Evolutionary conservation across 305 asterid species (phyloP), one percentile per base, ranked within the genome.

Genomic region (Ilex paraguariensis): DNA sequence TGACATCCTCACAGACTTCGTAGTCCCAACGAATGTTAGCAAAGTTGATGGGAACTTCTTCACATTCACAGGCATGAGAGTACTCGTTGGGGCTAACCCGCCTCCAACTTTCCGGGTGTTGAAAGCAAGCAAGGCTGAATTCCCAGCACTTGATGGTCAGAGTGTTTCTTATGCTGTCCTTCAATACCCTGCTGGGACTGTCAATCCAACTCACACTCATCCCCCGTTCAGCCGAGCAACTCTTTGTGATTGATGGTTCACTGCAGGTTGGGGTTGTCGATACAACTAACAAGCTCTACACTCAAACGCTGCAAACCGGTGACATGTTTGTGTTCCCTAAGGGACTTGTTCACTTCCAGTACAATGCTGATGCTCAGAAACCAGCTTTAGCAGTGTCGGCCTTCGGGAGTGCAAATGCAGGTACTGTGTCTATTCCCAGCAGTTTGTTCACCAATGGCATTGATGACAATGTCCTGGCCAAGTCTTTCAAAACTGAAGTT

Each of bases 341-440:
- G 21, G 75, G 79, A 2, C 59, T 73, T 10, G 58, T 67, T 7
- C 77, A 68, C 28, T 73, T 28, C 17, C 77, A 73, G 30, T 64
- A 49, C 30, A 73, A 73, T 50, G 55, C 42, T 59, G 70, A 59
- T 52, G 50, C 13, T n/a, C 14, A 13, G 0, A 6, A 30, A 48
- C 49, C 56, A 13, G 72, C 79, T 9, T 14, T 57, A 36, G 70
- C 59, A n/a, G 31, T 74, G 13, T 62, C 75, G 2, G 2, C 28
- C 28, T 21, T 21, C 2, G 28, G 28, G 28, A 21, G 28, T 21
- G 28, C 28, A 21, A 62, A 49, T 62, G 42, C 69, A 10, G 75
- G 70, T 13, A 31, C 59, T 14, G 64, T 66, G 13, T 62, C 73
- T 0, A 0, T 66, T 54, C 73, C 75, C 7, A 14, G 39, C 8